Evolutionary conservation across 2,329 filamentous ascomycete species (phyloP).

Genomic region (Fusarium hainanense): DNA sequence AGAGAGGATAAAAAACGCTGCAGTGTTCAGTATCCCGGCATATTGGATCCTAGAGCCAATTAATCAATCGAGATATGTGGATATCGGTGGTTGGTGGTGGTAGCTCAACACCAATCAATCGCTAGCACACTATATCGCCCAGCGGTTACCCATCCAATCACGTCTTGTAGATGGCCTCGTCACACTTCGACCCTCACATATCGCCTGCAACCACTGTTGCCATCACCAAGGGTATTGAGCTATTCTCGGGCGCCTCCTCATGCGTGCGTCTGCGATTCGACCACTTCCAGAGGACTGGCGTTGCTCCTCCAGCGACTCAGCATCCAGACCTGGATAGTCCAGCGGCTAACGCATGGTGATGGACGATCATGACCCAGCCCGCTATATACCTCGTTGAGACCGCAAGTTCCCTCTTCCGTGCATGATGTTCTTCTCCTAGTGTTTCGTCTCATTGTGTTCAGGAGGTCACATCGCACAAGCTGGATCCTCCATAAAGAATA

Average conservation of each 20-base stretch:
- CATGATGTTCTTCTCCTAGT: constrained; percentile 60
- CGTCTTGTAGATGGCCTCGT: constrained; percentile 39
- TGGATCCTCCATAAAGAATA: constrained; percentile 49
- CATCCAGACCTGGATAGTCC: constrained; percentile 52
- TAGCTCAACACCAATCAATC: constrained; percentile 38
- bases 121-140: constrained; percentile 37
- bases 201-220: constrained; percentile 46
- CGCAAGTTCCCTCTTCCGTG: constrained; percentile 55
- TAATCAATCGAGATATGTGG: constrained; percentile 30
- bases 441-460: constrained; percentile 60
- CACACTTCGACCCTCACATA: constrained; percentile 39
- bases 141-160: constrained; percentile 61
- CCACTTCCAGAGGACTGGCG: constrained; percentile 32
- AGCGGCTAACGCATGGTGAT: constrained; percentile 58
- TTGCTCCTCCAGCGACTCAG: constrained; percentile 54
- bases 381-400: constrained; percentile 67
- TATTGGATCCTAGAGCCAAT: constrained; percentile 16
- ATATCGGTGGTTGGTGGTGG: constrained; percentile 35
- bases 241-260: constrained; percentile 51
- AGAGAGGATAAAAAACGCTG: constrained; percentile 8
- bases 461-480: constrained; percentile 56
- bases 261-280: constrained; percentile 53
- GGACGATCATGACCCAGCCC: constrained; percentile 61
- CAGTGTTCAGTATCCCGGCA: constrained; percentile 23
- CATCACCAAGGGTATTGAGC: constrained; percentile 50